Conservation (phyloP, 805 yeast genomes). For the Hanseniaspora valbyensis region DNA sequence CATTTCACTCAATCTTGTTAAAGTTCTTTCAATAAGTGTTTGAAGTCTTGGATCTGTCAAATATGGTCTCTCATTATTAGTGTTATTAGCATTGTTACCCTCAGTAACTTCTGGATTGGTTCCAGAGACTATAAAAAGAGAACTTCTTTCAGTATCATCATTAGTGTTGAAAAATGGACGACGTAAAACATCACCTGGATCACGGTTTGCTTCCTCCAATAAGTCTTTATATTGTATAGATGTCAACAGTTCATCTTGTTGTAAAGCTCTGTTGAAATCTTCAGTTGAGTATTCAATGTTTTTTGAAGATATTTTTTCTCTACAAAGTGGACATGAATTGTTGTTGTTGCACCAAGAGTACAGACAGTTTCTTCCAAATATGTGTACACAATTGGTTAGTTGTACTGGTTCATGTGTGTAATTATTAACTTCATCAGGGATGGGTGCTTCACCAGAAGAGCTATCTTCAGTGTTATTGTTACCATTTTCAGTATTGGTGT, state of each 20-base stretch:
- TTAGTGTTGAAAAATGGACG: neutral
- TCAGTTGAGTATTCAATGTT: conserved; percentile 21
- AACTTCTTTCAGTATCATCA: conserved; percentile 11
- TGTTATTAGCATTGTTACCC: conserved; percentile 16
- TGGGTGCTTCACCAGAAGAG: too few relatives aligned
- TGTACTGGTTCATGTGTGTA: conserved; percentile 54
- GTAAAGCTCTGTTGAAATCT: conserved; percentile 19
- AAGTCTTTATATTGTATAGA: conserved; percentile 21
- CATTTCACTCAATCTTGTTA: neutral
- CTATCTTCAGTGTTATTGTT: too few relatives aligned
- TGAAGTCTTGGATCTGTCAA: neutral
- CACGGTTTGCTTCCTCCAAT: conserved; percentile 18
- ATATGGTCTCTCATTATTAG: neutral
- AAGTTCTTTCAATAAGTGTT: conserved; percentile 8
- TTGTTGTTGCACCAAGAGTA: conserved; percentile 70
- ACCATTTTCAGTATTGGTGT: neutral
- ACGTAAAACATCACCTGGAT: conserved; percentile 13
- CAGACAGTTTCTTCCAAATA: conserved; percentile 78
- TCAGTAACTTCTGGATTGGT: conserved; percentile 20
- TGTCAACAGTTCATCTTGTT: conserved; percentile 11
- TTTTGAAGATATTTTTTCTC: conserved; percentile 38
- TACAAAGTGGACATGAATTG: conserved; percentile 78
- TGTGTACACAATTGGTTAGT: conserved; percentile 69
- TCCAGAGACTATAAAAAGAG: conserved; percentile 4
- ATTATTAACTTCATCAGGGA: conserved; percentile 16